Conservation (phyloP, 257 asterid species). For the Plectranthus barbatus region DNA sequence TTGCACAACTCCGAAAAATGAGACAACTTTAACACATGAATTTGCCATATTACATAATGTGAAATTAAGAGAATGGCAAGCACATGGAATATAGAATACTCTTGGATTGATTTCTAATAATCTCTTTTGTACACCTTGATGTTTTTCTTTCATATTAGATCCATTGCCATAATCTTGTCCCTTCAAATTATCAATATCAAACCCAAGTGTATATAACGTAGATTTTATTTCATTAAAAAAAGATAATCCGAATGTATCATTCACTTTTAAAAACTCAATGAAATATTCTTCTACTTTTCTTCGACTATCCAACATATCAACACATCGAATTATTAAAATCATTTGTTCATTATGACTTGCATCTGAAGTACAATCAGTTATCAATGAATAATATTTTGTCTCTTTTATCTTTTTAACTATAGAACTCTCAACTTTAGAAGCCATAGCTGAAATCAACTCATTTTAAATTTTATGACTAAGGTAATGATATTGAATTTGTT, state of each 20-base stretch:
- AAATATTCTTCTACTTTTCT: neutral
- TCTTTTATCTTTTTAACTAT: neutral
- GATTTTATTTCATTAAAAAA: neutral
- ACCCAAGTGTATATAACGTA: neutral
- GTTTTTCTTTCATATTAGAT: neutral
- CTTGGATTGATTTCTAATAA: neutral
- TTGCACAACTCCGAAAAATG: neutral
- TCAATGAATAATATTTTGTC: neutral
- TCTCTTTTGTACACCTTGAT: neutral
- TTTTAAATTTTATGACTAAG: no score
- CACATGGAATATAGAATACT: neutral
- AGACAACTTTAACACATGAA: neutral
- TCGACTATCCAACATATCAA: neutral
- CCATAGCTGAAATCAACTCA: no score
- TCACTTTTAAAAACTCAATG: neutral
- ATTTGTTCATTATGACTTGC: conserved; percentile 2
- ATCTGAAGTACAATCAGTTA: conserved; percentile 9
- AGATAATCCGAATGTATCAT: conserved; percentile 3
- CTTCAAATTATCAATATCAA: neutral
- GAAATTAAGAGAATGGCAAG: neutral
- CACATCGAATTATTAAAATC: conserved; percentile 6
- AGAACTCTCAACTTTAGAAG: neutral
- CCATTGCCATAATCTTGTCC: conserved; percentile 10
- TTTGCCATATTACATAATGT: neutral
- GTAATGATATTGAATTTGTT: no score